These are phyloP conservation scores for Trichoderma sp. DNA, from an alignment of 2,329 filamentous ascomycete species.

Conservation along the genomic window DNA sequence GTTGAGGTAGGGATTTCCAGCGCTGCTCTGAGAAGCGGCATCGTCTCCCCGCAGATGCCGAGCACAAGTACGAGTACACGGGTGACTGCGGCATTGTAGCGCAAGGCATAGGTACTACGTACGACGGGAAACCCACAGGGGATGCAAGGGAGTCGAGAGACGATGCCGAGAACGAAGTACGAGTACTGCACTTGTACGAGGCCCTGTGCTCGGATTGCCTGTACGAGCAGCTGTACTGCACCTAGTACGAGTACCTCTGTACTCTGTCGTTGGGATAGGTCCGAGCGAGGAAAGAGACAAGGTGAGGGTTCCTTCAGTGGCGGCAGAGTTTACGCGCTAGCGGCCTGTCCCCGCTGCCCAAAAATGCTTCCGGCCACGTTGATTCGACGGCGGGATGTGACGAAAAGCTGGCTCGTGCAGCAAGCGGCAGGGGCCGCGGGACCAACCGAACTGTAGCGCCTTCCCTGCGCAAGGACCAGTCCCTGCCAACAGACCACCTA, in stretches of 20 bases:
- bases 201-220: neutral
- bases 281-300: neutral
- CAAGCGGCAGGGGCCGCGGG: slow-evolving; percentile 47
- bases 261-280: neutral
- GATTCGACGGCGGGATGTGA: slow-evolving; percentile 47
- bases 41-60: slow-evolving; percentile 4
- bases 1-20: neutral
- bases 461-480: slow-evolving; percentile 32
- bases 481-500: slow-evolving; percentile 32
- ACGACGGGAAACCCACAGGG: neutral
- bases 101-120: neutral
- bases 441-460: slow-evolving; percentile 47
- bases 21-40: neutral
- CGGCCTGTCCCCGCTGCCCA: slow-evolving; percentile 4
- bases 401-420: slow-evolving; percentile 47
- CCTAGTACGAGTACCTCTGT: neutral
- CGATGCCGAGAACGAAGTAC: slow-evolving; percentile 1
- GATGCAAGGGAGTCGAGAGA: neutral
- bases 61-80: slow-evolving; percentile 7
- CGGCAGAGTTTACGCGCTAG: slow-evolving; percentile 22
- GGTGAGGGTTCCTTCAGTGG: slow-evolving; percentile 20
- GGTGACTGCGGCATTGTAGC: neutral
- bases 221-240: neutral
- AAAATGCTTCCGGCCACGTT: slow-evolving; percentile 26
- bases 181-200: neutral